These are phyloP conservation scores for Trichoderma brevicompactum DNA, from an alignment of 2,329 filamentous ascomycete species.

Conservation along the genomic window DNA sequence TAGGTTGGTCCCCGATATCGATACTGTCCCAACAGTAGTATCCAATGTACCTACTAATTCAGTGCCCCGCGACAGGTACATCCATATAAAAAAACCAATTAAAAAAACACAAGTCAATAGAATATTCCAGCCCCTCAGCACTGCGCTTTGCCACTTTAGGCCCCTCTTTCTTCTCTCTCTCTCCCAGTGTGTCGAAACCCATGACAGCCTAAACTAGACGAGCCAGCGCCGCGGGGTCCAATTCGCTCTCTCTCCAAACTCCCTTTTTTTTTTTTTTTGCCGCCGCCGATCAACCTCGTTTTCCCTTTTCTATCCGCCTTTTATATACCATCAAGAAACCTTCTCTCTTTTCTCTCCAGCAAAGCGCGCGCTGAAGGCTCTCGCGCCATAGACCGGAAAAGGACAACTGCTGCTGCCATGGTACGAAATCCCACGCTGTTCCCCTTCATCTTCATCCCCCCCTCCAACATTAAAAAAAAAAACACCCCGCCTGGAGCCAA, in stretches of 20 bases:
- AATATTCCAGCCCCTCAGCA: constrained; percentile 19
- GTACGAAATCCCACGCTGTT: neutral
- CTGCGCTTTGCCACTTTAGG: constrained; percentile 21
- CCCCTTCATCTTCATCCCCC: neutral
- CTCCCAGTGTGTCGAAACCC: neutral
- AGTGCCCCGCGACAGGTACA: neutral
- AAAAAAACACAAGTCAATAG: neutral
- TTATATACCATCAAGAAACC: neutral
- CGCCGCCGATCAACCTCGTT: too few species aligned
- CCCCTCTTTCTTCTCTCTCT: neutral
- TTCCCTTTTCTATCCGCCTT: too few species aligned
- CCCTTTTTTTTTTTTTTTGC: too few species aligned
- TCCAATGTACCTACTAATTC: too few species aligned
- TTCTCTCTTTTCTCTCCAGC: neutral
- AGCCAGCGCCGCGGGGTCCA: constrained; percentile 4
- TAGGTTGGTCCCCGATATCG: too few species aligned
- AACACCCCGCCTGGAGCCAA: constrained; percentile 4
- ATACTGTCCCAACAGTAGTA: too few species aligned
- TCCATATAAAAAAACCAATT: neutral
- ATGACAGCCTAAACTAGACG: constrained; percentile 12
- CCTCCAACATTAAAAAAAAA: neutral
- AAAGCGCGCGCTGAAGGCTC: constrained; percentile 12
- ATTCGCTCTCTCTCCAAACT: neutral
- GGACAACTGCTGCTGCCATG: neutral
- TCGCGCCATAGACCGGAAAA: neutral